Evolutionary conservation across 306 rosid species (phyloP).

Genomic region (Crotalaria pallida): DNA sequence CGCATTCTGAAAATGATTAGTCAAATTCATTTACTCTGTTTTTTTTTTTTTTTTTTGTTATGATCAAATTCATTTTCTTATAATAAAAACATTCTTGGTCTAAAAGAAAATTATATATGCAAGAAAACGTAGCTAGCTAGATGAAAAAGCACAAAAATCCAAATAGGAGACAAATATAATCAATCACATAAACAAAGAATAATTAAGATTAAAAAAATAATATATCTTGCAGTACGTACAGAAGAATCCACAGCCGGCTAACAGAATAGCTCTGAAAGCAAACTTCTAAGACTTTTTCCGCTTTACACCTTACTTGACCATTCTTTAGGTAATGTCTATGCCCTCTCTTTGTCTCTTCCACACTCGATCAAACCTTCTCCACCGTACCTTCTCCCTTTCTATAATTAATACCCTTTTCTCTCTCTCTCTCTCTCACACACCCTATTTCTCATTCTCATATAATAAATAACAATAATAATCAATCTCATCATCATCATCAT

Average conservation of each 20-base stretch:
- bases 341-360: slow-evolving; percentile 46
- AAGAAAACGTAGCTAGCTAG: slow-evolving; percentile 26
- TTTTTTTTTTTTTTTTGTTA: too few relatives aligned
- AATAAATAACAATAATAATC: too few relatives aligned
- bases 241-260: slow-evolving; percentile 59
- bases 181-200: slow-evolving; percentile 12
- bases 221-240: neutral
- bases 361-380: slow-evolving; percentile 28
- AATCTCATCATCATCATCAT: too few relatives aligned
- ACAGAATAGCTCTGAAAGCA: slow-evolving; percentile 36
- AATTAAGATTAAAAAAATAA: neutral
- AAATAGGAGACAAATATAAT: slow-evolving; percentile 31
- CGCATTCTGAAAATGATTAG: too few relatives aligned
- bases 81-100: too few relatives aligned
- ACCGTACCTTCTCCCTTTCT: slow-evolving; percentile 29
- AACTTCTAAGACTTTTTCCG: slow-evolving; percentile 47
- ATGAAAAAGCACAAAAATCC: slow-evolving; percentile 40
- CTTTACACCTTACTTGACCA: slow-evolving; percentile 38
- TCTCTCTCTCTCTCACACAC: too few relatives aligned
- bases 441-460: neutral
- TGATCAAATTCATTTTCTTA: too few relatives aligned
- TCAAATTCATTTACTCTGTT: too few relatives aligned
- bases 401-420: slow-evolving; percentile 31
- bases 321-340: slow-evolving; percentile 48
- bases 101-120: too few relatives aligned